Conservation (phyloP, 345 rosid genomes). For the Iberis pinnata region DNA sequence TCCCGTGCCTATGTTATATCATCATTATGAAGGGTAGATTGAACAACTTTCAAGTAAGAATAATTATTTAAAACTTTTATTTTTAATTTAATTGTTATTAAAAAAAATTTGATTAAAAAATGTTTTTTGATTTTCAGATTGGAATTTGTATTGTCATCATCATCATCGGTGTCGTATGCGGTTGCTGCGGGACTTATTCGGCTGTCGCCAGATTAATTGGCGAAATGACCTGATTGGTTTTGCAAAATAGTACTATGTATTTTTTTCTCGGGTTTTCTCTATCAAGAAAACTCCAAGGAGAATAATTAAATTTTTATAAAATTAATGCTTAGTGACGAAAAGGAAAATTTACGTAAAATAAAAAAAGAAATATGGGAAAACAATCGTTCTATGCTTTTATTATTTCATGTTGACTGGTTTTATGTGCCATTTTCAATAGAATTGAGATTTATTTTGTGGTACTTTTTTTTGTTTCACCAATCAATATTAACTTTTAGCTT, state of each 20-base stretch:
- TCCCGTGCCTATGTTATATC: constrained; percentile 69
- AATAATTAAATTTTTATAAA: no score
- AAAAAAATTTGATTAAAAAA: background rate
- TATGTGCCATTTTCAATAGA: no score
- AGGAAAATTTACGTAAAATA: no score
- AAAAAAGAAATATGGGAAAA: no score
- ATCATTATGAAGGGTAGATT: constrained; percentile 36
- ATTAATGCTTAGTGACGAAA: no score
- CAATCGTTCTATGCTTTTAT: no score
- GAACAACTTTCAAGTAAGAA: constrained; percentile 46
- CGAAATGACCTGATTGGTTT: constrained; percentile 20
- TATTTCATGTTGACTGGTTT: no score
- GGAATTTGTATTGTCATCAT: constrained; percentile 39
- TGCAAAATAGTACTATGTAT: background rate
- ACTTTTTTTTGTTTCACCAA: background rate
- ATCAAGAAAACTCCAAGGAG: background rate
- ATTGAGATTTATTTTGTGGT: background rate
- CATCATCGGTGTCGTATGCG: constrained; percentile 38
- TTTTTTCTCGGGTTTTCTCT: background rate
- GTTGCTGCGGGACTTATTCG: constrained; percentile 62
- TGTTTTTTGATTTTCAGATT: constrained; percentile 32
- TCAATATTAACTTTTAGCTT: no score
- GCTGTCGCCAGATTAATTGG: constrained; percentile 42
- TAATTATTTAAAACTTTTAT: background rate
- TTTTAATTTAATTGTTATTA: background rate